phyloP scores from a whole-genome alignment of 495 filamentous ascomycete genomes.

The Hyaloscypha hepaticicola region DNA sequence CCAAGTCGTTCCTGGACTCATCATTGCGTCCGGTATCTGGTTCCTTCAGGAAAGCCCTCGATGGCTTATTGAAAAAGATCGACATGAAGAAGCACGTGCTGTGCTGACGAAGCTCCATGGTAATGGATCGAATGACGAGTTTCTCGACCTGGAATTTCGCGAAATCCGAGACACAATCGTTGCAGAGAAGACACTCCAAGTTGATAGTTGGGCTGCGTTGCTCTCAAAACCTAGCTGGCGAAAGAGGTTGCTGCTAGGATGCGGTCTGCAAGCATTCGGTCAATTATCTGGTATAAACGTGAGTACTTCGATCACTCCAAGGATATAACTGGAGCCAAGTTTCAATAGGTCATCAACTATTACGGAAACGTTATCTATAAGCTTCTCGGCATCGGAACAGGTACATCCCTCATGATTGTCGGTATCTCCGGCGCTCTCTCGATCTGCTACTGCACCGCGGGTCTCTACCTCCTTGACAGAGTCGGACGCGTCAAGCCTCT shows the following conservation, averaged over 20 bases:
- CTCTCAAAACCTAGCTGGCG: slow-evolving; percentile 46
- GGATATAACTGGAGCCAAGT: neutral
- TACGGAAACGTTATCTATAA: slow-evolving; percentile 51
- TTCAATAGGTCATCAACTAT: slow-evolving; percentile 44
- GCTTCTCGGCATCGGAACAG: slow-evolving; percentile 44
- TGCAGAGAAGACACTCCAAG: slow-evolving; percentile 38
- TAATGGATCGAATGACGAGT: slow-evolving; percentile 44
- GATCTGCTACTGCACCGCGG: slow-evolving; percentile 49
- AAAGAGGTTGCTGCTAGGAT: slow-evolving; percentile 49
- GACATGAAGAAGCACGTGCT: slow-evolving; percentile 41
- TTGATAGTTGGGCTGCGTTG: slow-evolving; percentile 45
- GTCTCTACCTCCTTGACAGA: slow-evolving; percentile 52
- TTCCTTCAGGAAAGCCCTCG: slow-evolving; percentile 56
- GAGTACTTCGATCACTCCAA: neutral
- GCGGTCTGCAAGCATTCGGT: slow-evolving; percentile 53
- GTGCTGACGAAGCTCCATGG: slow-evolving; percentile 46
- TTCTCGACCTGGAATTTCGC: slow-evolving; percentile 45
- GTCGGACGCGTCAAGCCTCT: slow-evolving; percentile 53
- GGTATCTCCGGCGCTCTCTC: slow-evolving; percentile 53
- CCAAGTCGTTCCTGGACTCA: slow-evolving; percentile 49
- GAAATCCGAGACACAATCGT: slow-evolving; percentile 46
- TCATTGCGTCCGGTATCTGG: slow-evolving; percentile 48
- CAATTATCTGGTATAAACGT: slow-evolving; percentile 50
- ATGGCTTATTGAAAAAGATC: slow-evolving; percentile 55
- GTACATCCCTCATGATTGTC: slow-evolving; percentile 50